Base-by-base conservation (phyloP, 2,329 filamentous ascomycete genomes). In the Teratosphaeria viscida region DNA sequence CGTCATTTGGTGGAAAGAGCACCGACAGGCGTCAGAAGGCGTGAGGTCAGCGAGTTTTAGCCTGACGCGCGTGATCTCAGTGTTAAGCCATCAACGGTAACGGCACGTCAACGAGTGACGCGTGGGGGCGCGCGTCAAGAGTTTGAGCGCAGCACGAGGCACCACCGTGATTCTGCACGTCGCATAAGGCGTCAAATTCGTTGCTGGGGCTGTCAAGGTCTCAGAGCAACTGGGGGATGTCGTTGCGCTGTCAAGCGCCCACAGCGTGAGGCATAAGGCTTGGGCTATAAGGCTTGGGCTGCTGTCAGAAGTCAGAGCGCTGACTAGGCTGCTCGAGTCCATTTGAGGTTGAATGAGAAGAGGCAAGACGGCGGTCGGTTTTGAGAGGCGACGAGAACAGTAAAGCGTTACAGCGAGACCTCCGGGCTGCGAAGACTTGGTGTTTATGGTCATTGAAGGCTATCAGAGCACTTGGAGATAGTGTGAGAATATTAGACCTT, bases 1-100 rank as follows among this genome's bases (percentile, higher is more conserved):
- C 61, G 72, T 23, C 68, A 70, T 53, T 57, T 74, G 54, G 72
- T 74, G 10, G 72, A 74, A 26, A n/a, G 53, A 7, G n/a, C 34
- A 37, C 70, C 72, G 11, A 62, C 68, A 7, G 64, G 65, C 57
- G 72, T 73, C 47, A 62, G 62, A 19, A 64, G 69, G 54, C 62
- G 67, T 57, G 72, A 74, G 57, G 67, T 73, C 29, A 64, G 64
- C 37, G 63, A 63, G 60, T 65, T 62, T 26, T 67, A 60, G 57
- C n/a, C 3, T 49, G 43, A 49, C 14, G n/a, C n/a, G n/a, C 43
- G 14, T 49, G 43, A 49, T 19, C 43, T n/a, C 43, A 49, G 43
- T 2, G 19, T 19, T 16, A 19, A 19, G 8, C 43, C 43, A 16
- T 49, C 43, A 32, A 54, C 52, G 26, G 43, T 19, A 16, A 19